Conservation (phyloP, 495 filamentous ascomycete genomes). For the Lindgomyces ingoldianus region DNA sequence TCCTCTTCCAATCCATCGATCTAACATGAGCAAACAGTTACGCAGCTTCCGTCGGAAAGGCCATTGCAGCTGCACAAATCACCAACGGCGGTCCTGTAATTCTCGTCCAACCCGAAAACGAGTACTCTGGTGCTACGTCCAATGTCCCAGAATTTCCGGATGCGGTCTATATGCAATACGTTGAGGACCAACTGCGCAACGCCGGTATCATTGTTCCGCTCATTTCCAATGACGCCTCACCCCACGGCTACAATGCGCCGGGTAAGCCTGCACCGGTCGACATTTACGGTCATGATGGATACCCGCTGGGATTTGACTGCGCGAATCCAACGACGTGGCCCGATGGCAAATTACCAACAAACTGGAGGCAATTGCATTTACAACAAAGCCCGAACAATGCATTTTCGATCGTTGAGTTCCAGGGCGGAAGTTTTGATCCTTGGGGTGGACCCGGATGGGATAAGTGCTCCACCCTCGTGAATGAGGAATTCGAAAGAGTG, state of each 20-base stretch:
- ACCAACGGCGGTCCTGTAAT: conserved; percentile 79
- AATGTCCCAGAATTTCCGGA: conserved; percentile 44
- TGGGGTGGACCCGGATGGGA: conserved; percentile 72
- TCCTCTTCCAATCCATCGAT: not conserved
- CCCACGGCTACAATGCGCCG: conserved; percentile 64
- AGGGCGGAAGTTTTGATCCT: conserved; percentile 74
- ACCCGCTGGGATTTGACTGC: conserved; percentile 59
- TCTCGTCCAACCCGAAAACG: conserved; percentile 77
- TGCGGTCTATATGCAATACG: conserved; percentile 65
- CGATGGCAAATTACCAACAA: conserved; percentile 46
- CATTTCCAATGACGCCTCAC: conserved; percentile 70
- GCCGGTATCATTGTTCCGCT: conserved; percentile 73
- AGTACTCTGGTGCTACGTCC: conserved; percentile 58
- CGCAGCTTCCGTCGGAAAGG: conserved; percentile 48
- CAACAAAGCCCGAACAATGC: conserved; percentile 65
- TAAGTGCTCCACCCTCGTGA: conserved; percentile 63
- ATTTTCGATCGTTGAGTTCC: conserved; percentile 69
- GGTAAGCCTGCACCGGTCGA: conserved; percentile 68
- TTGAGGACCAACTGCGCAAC: conserved; percentile 65
- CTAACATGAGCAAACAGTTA: conserved; percentile 49
- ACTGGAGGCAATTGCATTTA: conserved; percentile 51
- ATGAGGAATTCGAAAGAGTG: conserved; percentile 71
- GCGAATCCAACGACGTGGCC: conserved; percentile 50
- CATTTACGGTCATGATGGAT: conserved; percentile 76
- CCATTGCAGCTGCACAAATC: conserved; percentile 73